Evolutionary conservation across 176 grass and related monocot genomes (phyloP).

Genomic region (Musa itinerans): DNA sequence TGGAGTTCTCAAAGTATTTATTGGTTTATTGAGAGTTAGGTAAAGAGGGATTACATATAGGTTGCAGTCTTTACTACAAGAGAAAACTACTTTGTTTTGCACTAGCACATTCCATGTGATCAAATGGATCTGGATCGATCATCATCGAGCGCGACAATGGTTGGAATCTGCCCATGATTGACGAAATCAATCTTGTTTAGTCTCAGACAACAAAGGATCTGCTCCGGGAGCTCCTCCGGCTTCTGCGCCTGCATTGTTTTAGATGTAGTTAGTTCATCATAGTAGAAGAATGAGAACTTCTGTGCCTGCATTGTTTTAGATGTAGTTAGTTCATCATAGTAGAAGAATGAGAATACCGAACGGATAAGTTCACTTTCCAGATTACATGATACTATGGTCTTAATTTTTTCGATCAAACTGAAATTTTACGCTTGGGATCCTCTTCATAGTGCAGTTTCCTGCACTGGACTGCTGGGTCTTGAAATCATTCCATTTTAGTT

Average conservation of each 20-base stretch:
- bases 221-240: slow-evolving; percentile 86
- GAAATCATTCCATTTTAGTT: no score
- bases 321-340: not conserved
- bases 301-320: slow-evolving; percentile 51
- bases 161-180: slow-evolving; percentile 75
- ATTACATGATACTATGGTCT: not conserved
- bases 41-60: no score
- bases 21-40: no score
- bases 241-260: slow-evolving; percentile 65
- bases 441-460: no score
- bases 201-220: slow-evolving; percentile 79
- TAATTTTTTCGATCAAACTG: no score
- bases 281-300: slow-evolving; percentile 3
- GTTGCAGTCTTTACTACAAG: no score
- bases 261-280: not conserved
- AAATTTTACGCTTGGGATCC: no score
- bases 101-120: not conserved
- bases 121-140: slow-evolving; percentile 34
- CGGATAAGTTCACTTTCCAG: not conserved
- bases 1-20: no score
- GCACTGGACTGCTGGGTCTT: no score
- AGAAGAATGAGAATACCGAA: not conserved
- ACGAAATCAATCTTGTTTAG: slow-evolving; percentile 87
- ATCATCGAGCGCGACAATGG: slow-evolving; percentile 47
- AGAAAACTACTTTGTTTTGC: slow-evolving; percentile 8